Evolutionary conservation across 306 rosid genomes (phyloP), one percentile per base, ranked within the genome.

Genomic region (Lathyrus sativus): DNA sequence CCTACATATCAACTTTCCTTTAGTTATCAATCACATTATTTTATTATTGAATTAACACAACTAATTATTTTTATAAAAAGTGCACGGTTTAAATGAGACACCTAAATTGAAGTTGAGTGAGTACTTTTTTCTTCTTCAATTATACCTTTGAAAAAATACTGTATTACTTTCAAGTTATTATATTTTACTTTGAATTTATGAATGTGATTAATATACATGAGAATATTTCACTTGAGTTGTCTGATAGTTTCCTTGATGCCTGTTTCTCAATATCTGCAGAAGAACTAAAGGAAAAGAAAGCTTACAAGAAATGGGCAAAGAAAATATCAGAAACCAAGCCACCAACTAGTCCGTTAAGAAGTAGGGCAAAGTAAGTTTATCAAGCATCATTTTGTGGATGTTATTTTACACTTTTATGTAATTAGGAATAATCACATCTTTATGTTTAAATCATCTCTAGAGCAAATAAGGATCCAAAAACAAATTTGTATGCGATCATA

Each of bases 321-420:
- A 78, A 83, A 80, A 75, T 92, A 68, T 85, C 86, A n/a, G 88
- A 89, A 79, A 76, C 71, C 42, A 86, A 92, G 68, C 98, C 96
- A 22, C 92, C 98, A 4, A 92, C 91, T 43, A 92, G 87, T 80
- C 96, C 96, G 59, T 68, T 87, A 71, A 84, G 67, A 72, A 81
- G 78, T 73, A 71, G 24, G 54, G n/a, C 7, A 62, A 55, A 62
- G 80, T 76, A 54, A 69, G 80, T 62, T 61, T 53, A 42, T 53
- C 51, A 29, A 39, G 60, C 26, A 62, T 12, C 53, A 44, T 62
- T 69, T 76, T 31, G 24, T 37, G 9, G 33, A 29, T 43, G 22
- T 24, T 54, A 53, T 42, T 42, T 69, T 9, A 33, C 14, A 5
- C 53, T 19, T 24, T 49, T 31, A n/a, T 31, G 48, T 62, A 51